These are phyloP conservation scores for Fusarium metavorans DNA, from an alignment of 2,329 filamentous ascomycete species.

Conservation along the genomic window DNA sequence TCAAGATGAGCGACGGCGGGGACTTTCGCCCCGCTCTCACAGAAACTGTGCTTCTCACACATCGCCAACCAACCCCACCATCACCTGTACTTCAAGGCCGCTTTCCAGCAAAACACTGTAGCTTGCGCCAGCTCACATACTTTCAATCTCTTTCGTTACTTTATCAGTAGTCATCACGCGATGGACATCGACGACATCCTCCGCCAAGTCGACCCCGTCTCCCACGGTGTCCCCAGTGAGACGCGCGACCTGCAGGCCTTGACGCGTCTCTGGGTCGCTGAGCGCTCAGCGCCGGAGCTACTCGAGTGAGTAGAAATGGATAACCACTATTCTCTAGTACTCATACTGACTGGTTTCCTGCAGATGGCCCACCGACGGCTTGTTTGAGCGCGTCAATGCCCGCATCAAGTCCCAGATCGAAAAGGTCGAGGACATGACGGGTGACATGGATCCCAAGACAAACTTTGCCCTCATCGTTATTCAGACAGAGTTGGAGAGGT, in stretches of 20 bases:
- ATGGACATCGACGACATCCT: conserved; percentile 89
- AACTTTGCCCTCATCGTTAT: conserved; percentile 95
- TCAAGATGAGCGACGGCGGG: not conserved
- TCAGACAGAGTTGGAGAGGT: conserved; percentile 94
- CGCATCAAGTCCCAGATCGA: conserved; percentile 78
- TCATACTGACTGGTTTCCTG: not conserved
- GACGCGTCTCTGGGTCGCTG: conserved; percentile 93
- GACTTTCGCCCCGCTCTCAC: conserved; percentile 23
- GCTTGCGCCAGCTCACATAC: not conserved
- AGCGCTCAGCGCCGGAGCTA: conserved; percentile 90
- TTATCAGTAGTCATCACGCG: no score
- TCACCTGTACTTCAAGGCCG: conserved; percentile 6
- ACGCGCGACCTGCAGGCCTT: conserved; percentile 86
- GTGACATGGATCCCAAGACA: conserved; percentile 87
- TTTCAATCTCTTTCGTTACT: not conserved
- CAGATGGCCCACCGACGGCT: conserved; percentile 74
- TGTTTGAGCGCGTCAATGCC: conserved; percentile 86
- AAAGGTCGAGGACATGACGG: conserved; percentile 80
- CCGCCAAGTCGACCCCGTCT: conserved; percentile 74
- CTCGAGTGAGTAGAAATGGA: conserved; percentile 68
- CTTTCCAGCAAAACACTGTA: conserved; percentile 1
- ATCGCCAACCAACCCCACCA: conserved; percentile 23
- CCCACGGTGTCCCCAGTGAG: conserved; percentile 66
- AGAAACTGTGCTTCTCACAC: conserved; percentile 19
- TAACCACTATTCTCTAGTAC: not conserved